These are phyloP conservation scores for Hebeloma cylindrosporum DNA, from an alignment of 768 basidiomycete species.

Conservation along the genomic window DNA sequence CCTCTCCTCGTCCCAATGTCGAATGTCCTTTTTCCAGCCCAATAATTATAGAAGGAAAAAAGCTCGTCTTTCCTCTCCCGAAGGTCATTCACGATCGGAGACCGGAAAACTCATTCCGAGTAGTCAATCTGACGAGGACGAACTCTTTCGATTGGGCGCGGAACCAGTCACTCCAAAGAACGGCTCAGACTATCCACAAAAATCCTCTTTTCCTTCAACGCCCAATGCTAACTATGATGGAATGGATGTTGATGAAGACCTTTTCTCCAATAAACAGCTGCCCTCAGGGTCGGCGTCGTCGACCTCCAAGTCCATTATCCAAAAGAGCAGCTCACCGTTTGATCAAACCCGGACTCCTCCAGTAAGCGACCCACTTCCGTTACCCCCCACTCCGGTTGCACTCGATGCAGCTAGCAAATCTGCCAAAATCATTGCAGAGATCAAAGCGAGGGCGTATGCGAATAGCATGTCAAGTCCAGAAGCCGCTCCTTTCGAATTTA, in stretches of 20 bases:
- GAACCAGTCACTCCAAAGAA: not conserved
- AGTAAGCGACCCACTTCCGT: conserved; percentile 19
- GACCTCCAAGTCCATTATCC: no score
- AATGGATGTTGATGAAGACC: conserved; percentile 5
- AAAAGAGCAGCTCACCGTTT: not conserved
- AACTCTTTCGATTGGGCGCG: conserved; percentile 39
- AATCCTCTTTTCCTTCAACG: no score
- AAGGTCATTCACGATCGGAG: conserved; percentile 18
- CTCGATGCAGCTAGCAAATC: conserved; percentile 47
- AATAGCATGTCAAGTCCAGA: conserved; percentile 47
- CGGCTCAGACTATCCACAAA: no score
- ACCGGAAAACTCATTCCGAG: conserved; percentile 49
- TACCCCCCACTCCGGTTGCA: conserved; percentile 32
- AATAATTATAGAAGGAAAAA: conserved; percentile 33
- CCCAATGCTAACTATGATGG: not conserved
- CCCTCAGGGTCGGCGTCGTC: no score
- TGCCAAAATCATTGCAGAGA: conserved; percentile 58
- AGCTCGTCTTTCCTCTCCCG: conserved; percentile 36
- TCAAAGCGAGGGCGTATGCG: conserved; percentile 61
- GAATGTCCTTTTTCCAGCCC: conserved; percentile 6
- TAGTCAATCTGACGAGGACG: conserved; percentile 68
- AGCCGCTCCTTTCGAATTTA: conserved; percentile 33
- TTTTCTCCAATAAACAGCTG: no score
- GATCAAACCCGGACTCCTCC: conserved; percentile 24
- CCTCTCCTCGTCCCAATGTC: not conserved